Percentiles rank a stretch among this genome's conserved stretches.
Conservation (phyloP, 2,329 filamentous ascomycete species). For the Talaromyces sp. region DNA sequence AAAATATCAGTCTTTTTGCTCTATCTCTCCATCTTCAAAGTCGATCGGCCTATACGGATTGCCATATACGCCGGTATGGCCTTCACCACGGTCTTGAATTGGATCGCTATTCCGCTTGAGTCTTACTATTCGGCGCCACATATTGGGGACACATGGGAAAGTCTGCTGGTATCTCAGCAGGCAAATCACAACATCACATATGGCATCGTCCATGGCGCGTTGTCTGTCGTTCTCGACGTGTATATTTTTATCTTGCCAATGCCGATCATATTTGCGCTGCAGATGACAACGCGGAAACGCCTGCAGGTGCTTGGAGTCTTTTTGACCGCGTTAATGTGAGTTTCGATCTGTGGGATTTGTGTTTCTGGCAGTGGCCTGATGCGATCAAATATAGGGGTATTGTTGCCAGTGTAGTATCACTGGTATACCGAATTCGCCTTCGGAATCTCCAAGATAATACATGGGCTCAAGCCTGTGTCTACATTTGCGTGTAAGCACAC, state of each 20-base stretch:
- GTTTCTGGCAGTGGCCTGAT: neutral
- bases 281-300: neutral
- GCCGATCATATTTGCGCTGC: neutral
- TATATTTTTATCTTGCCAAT: neutral
- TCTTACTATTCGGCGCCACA: neutral
- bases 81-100: neutral
- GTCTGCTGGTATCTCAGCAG: neutral
- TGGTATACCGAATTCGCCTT: neutral
- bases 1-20: neutral
- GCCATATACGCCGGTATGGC: neutral
- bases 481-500: neutral
- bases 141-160: neutral
- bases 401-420: neutral
- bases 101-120: neutral
- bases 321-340: neutral
- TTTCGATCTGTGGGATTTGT: neutral
- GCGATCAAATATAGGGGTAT: neutral
- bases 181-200: neutral
- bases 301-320: neutral
- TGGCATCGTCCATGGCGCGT: neutral
- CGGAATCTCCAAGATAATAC: neutral
- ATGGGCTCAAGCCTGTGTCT: neutral
- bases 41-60: neutral
- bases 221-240: neutral
- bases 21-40: neutral